These are phyloP conservation scores for Papiliotrema flavescens DNA, from an alignment of 1,284 basidiomycete species.

Conservation along the genomic window DNA sequence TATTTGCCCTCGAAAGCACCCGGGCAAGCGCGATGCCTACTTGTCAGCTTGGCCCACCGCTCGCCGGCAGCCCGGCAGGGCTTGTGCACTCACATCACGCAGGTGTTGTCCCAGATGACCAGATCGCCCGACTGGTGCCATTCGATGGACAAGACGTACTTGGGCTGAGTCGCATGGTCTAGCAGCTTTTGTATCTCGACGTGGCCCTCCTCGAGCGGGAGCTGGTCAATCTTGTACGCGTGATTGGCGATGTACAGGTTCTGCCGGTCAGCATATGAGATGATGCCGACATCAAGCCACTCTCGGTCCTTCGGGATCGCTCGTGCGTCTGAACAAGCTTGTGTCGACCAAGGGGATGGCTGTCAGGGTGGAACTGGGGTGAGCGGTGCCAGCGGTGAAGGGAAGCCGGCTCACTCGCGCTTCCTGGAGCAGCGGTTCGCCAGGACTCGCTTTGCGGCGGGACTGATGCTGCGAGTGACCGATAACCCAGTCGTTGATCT, in stretches of 20 bases:
- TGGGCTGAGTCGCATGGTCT: constrained; percentile 15
- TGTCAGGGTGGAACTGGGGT: constrained; percentile 8
- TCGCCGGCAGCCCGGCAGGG: not conserved
- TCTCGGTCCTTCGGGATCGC: constrained; percentile 10
- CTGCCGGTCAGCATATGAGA: not conserved
- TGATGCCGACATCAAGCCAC: not conserved
- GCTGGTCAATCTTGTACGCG: constrained; percentile 15
- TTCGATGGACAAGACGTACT: constrained; percentile 12
- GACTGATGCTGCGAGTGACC: constrained; percentile 23
- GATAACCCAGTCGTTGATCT: constrained; percentile 9
- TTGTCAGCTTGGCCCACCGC: too few relatives aligned
- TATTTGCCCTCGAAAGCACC: constrained; percentile 22
- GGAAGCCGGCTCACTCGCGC: constrained; percentile 6
- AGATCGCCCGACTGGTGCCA: constrained; percentile 20
- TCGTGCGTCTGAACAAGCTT: constrained; percentile 27
- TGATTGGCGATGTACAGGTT: constrained; percentile 30
- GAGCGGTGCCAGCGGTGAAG: not conserved
- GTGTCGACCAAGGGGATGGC: constrained; percentile 21
- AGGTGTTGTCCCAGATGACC: constrained; percentile 28
- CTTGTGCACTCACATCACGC: constrained; percentile 11
- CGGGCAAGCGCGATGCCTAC: constrained; percentile 15
- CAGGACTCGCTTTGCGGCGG: constrained; percentile 17
- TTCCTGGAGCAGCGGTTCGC: constrained; percentile 16
- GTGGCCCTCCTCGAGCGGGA: constrained; percentile 16
- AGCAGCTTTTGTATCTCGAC: constrained; percentile 17